Evolutionary conservation across 1,284 basidiomycete genomes (phyloP).

Genomic region (Ganoderma meredithae): DNA sequence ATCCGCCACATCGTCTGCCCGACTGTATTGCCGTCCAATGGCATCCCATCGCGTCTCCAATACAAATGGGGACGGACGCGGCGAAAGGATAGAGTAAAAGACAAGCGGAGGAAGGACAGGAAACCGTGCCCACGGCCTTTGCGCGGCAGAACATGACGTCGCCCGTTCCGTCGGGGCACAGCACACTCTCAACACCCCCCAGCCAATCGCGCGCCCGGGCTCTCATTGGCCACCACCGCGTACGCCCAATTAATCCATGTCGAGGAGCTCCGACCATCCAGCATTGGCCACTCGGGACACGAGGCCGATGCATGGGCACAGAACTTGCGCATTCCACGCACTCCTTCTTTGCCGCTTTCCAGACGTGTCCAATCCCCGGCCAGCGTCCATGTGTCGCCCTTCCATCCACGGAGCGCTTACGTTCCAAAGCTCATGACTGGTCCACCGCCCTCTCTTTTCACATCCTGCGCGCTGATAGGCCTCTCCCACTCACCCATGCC

Average conservation of each 20-base stretch:
- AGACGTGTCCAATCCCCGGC: background rate
- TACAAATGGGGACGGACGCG: background rate
- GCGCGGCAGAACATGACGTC: conserved; percentile 6
- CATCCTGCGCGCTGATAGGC: conserved; percentile 6
- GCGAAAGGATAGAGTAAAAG: conserved; percentile 1
- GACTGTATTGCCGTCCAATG: conserved; percentile 9
- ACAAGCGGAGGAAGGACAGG: background rate
- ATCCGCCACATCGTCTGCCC: conserved; percentile 11
- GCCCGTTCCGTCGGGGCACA: background rate
- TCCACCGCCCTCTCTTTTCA: background rate
- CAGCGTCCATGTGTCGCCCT: conserved; percentile 1
- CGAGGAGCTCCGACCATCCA: conserved; percentile 1
- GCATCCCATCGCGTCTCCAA: conserved; percentile 1
- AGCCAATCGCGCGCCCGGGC: background rate
- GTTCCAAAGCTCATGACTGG: conserved; percentile 1
- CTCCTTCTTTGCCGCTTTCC: conserved; percentile 14
- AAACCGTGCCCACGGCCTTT: background rate
- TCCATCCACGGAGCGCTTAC: conserved; percentile 12
- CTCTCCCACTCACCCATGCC: background rate
- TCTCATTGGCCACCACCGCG: conserved; percentile 8
- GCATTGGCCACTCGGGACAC: conserved; percentile 1
- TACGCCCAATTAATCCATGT: conserved; percentile 7
- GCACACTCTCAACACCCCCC: background rate
- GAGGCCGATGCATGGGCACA: conserved; percentile 1
- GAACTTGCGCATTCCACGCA: conserved; percentile 2